Base-by-base conservation (phyloP, 805 yeast genomes). In the Isabelozyma pseudorhagii region DNA sequence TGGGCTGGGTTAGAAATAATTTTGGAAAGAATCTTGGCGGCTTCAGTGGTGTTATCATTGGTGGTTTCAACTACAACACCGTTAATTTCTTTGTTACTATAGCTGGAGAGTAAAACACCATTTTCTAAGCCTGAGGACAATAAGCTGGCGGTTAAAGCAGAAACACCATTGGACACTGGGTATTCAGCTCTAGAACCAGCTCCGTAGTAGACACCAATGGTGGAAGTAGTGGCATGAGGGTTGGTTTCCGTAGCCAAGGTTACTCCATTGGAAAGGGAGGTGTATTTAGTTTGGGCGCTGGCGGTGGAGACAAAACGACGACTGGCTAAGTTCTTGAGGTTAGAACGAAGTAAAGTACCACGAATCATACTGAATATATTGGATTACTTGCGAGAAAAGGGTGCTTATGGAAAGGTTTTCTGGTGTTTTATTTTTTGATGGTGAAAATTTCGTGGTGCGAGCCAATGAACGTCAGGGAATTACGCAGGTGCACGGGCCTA, bases 161-260 rank as follows among this genome's bases (percentile, higher is more conserved):
- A 81, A 47, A 85, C 82, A 81, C 96, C 96, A 59, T 88, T 87
- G 75, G 84, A 85, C 81, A 83, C 87, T 42, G 89, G 77, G 71
- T 85, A 87, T 70, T 88, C 96, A 47, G 87, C 69, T 67, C 91
- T 77, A 45, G 93, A 83, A 67, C 96, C 96, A 46, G 91, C 87
- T 57, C 85, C 87, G 64, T 78, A 74, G 67, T 78, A 87, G 50
- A 85, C 69, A 69, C 94, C 93, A 57, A 85, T 76, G 38, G 89
- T 77, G 45, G 89, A 75, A 38, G 84, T 64, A 50, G 75, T 66
- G 51, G 82, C 80, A 49, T 69, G 59, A 40, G 85, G 79, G 71
- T 83, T 79, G 57, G 78, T 59, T 69, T 85, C 88, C 46, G 89
- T 76, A 54, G 90, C 90, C 56, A 88, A 80, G 52, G 87, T 81